phyloP scores from a whole-genome alignment of 148 eudicot genomes.

The Heliosperma pusillum region DNA sequence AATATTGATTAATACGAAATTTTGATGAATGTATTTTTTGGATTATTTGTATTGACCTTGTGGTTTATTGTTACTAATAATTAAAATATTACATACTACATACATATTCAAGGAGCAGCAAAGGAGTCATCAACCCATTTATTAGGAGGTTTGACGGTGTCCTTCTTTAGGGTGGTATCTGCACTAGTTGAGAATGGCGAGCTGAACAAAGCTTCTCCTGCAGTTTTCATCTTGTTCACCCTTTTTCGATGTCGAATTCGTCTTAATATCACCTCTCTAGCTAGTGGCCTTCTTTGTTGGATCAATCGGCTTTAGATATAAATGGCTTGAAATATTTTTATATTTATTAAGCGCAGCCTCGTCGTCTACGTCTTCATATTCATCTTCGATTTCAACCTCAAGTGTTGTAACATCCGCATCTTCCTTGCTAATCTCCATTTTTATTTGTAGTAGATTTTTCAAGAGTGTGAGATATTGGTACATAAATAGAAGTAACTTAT shows the following conservation, averaged over 20 bases:
- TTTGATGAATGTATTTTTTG: too few species aligned
- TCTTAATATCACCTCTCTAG: conserved; percentile 15
- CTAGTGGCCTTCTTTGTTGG: conserved; percentile 14
- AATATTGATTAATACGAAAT: too few species aligned
- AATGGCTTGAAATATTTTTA: conserved; percentile 1
- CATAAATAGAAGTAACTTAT: too few species aligned
- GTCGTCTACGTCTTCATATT: background rate
- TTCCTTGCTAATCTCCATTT: background rate
- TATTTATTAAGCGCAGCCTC: background rate
- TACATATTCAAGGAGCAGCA: conserved; percentile 9
- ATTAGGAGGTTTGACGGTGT: conserved; percentile 6
- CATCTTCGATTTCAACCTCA: conserved; percentile 19
- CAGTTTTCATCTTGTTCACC: conserved; percentile 17
- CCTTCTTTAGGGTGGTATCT: conserved; percentile 10
- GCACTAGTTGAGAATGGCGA: conserved; percentile 9
- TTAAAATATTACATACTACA: too few species aligned
- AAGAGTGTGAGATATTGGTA: background rate
- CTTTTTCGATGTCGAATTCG: conserved; percentile 21
- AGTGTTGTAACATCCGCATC: background rate
- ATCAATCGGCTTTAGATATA: conserved; percentile 14
- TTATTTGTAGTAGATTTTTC: background rate
- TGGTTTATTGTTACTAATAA: too few species aligned
- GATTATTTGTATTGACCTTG: too few species aligned
- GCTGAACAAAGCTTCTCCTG: conserved; percentile 13
- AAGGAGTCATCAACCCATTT: conserved; percentile 21